Base-by-base conservation (phyloP, 495 filamentous ascomycete genomes). In the Penicillium desertorum region DNA sequence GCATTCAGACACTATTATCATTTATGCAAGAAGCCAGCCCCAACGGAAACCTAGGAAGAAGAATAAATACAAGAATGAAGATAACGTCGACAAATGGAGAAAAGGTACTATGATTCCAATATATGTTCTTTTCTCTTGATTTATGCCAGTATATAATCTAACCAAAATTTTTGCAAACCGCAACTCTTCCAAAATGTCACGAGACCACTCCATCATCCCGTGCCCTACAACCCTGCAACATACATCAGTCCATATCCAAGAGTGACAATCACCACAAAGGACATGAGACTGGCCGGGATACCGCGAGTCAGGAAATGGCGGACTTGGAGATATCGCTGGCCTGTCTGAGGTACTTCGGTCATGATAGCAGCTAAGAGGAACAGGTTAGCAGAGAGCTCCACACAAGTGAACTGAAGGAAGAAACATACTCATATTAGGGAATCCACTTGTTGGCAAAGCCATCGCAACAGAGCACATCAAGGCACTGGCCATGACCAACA, bases 371-470 rank as follows among this genome's bases (percentile, higher is more conserved):
- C 92, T 96, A 59, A 37, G 22, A 55, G 53, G 45, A 49, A 43
- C 36, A 45, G 19, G 59, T 76, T 63, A 74, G 68, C 37, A 61
- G 29, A n/a, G 37, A 34, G 16, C 16, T 50, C 43, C 20, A 30
- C 23, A 42, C 46, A 20, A 32, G 1, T 12, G 30, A 34, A 29
- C 50, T 41, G 43, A 42, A 54, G 39, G 14, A 48, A 46, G 49
- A 56, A 56, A 86, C 91, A 75, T 80, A 96, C 92, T 99, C 94
- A 99, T 99, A 66, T 99, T 99, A 2, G 94, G 94, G 70, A 99
- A 99, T 16, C 94, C 94, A 65, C 88, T 92, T 0, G 94, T 99
- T 12, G 94, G 94, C 70, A 99, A 71, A 3, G 83, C 94, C 93
- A 98, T 98, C 0, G 86, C 86, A 5, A 83, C 83, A 19, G 79